Percentiles rank a stretch among this genome's conserved stretches.
Conservation (phyloP, 1,139 yeast species). For the Protomyces inouyei region DNA sequence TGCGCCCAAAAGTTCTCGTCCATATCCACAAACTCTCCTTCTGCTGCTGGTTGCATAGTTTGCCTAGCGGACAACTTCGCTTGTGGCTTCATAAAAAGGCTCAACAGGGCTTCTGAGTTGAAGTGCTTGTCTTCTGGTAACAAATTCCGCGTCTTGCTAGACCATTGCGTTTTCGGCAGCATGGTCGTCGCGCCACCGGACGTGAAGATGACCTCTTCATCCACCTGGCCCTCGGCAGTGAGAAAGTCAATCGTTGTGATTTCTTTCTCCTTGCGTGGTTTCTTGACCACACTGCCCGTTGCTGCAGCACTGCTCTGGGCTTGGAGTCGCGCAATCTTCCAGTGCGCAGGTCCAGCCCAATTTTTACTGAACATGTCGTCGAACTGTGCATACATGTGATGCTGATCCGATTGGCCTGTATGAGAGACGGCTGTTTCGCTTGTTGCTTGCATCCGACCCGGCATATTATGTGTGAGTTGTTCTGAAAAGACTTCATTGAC, state of each 20-base stretch:
- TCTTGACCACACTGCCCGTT: conserved; percentile 7
- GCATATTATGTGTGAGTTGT: neutral
- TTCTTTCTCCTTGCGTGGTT: conserved; percentile 39
- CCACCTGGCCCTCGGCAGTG: conserved; percentile 44
- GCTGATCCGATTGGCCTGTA: conserved; percentile 44
- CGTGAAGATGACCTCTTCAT: conserved; percentile 51
- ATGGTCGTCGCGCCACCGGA: conserved; percentile 45
- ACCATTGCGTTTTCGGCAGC: conserved; percentile 46
- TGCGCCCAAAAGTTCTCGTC: conserved; percentile 76
- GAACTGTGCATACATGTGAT: conserved; percentile 72
- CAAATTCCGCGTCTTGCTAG: conserved; percentile 45
- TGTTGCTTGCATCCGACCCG: neutral
- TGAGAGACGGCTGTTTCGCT: neutral
- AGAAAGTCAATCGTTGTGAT: conserved; percentile 51
- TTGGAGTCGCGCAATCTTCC: conserved; percentile 68
- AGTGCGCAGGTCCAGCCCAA: conserved; percentile 93
- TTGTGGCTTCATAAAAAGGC: conserved; percentile 64
- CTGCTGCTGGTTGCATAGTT: conserved; percentile 9
- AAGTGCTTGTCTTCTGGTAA: conserved; percentile 75
- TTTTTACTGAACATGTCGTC: conserved; percentile 63
- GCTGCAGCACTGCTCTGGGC: conserved; percentile 3
- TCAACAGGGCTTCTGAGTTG: conserved; percentile 62
- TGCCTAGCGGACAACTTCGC: conserved; percentile 32
- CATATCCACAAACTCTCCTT: conserved; percentile 28
- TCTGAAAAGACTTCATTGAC: neutral